Base-by-base conservation (phyloP, 805 yeast species). In the Blastobotrys terrestris region DNA sequence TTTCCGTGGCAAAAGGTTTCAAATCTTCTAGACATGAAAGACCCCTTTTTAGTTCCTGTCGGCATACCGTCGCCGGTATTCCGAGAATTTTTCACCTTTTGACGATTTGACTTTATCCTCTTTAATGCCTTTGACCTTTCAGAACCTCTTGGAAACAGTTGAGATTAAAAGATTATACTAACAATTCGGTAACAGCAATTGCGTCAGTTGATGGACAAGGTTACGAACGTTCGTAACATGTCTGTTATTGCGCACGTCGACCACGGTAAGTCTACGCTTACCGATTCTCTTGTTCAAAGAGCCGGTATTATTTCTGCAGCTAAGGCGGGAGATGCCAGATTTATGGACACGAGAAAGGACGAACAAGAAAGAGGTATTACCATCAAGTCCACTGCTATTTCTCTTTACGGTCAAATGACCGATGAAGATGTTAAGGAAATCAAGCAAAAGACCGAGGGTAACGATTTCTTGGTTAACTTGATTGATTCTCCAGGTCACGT, bases 401-500 rank as follows among this genome's bases (percentile, higher is more conserved):
- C 98, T 64, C 84, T 92, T 74, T 92, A 77, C 82, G 83, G 97
- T 67, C 85, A 87, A 74, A 82, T 90, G 85, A 67, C 70, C 53
- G 95, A 87, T 53, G 95, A 87, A 52, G 96, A 89, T 71, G 83
- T 79, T 62, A 86, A 85, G 75, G 85, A 80, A 68, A 92, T 94
- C 80, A 80, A 84, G 76, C 98, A 94, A 81, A 72, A 86, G 78
- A 84, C 94, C 62, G 85, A 74, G 18, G 98, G 98, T 77, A 87
- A 80, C 85, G 84, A 85, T 74, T 92, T 92, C 85, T 86, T 92
- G 80, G 84, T 92, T 67, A 92, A 92, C 89, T 84, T 92, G 84
- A 92, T 92, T 70, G 99, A 92, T 78, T 94, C 99, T 67, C 99
- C 99, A 79, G 99, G 99, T 87, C 99, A 92, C 97, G 98, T 92